Evolutionary conservation across 2,329 filamentous ascomycete species (phyloP).

Genomic region (Epichloe coenophiala): DNA sequence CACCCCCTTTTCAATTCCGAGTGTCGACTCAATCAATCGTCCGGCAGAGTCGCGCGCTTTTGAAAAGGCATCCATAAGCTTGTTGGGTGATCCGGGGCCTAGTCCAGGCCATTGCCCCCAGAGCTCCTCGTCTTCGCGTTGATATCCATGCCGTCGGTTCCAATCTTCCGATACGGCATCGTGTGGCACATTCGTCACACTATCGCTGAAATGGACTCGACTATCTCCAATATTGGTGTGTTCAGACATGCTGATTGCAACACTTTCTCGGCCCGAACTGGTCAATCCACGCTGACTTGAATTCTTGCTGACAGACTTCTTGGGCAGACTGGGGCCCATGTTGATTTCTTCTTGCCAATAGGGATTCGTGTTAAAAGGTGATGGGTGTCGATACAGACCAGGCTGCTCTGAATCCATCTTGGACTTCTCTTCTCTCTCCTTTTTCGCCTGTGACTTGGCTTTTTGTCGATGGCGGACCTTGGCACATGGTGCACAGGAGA

Average conservation of each 20-base stretch:
- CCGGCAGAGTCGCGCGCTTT: constrained; percentile 45
- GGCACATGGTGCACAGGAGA: constrained; percentile 67
- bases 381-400: constrained; percentile 62
- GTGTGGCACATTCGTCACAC: constrained; percentile 22
- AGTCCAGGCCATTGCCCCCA: constrained; percentile 44
- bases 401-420: constrained; percentile 56
- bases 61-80: constrained; percentile 43
- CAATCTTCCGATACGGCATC: constrained; percentile 39
- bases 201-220: constrained; percentile 19
- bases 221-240: constrained; percentile 26
- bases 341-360: constrained; percentile 82
- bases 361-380: constrained; percentile 74
- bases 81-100: constrained; percentile 35
- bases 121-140: constrained; percentile 76
- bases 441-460: constrained; percentile 55
- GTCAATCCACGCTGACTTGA: constrained; percentile 46
- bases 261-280: constrained; percentile 43
- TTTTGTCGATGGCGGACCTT: constrained; percentile 57
- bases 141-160: constrained; percentile 62
- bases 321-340: constrained; percentile 62
- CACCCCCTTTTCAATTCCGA: constrained; percentile 37
- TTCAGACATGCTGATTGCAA: constrained; percentile 24
- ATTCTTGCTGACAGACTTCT: constrained; percentile 44
- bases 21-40: constrained; percentile 36
- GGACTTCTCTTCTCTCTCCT: constrained; percentile 51